Evolutionary conservation across 2,329 filamentous ascomycete species (phyloP), one percentile per base, ranked within the genome.

Genomic region (Apiospora arundinis): DNA sequence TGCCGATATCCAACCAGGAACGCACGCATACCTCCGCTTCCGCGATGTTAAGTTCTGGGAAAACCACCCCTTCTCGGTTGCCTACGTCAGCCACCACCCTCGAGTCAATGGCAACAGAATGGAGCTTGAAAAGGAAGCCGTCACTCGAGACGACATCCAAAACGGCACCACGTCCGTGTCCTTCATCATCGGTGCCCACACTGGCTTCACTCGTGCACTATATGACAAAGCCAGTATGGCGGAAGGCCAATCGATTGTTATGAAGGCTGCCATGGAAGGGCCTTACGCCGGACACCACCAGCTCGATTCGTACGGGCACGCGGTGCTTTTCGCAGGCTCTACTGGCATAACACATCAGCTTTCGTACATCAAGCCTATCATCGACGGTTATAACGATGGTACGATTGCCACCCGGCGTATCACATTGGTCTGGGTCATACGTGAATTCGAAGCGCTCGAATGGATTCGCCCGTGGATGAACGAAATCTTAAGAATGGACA

Each of bases 261-360:
- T 95, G 70, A 88, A 87, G 71, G 95, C 94, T 45, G 90, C 93
- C 71, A 90, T 97, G 73, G 96, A 98, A 83, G 96, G 96, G 0
- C 95, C 96, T 0, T 98, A 98, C 80, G 92, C 90, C 5, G 92
- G 92, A 56, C 92, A 94, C 79, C 92, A 97, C 82, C 91, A 91
- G 73, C 91, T 98, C 74, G 92, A 95, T 81, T 98, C 95, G 9
- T 98, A 98, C 82, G 95, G 96, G 49, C 96, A 97, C 60, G 91
- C 92, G 63, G 89, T 99, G 74, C 91, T 99, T 71, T 95, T 98
- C 79, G 95, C 95, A 16, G 95, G 95, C 71, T 94, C 95, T 71
- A 95, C 96, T 6, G 96, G 96, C 73, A 98, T 99, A 82, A 97
- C 95, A 0, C 95, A 98, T 81, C 95, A 97, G 80, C 90, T 98